A percentile compares a stretch with the other conserved stretches of the same genome.
phyloP scores from a whole-genome alignment of 345 rosid species.

The Viola odorata region DNA sequence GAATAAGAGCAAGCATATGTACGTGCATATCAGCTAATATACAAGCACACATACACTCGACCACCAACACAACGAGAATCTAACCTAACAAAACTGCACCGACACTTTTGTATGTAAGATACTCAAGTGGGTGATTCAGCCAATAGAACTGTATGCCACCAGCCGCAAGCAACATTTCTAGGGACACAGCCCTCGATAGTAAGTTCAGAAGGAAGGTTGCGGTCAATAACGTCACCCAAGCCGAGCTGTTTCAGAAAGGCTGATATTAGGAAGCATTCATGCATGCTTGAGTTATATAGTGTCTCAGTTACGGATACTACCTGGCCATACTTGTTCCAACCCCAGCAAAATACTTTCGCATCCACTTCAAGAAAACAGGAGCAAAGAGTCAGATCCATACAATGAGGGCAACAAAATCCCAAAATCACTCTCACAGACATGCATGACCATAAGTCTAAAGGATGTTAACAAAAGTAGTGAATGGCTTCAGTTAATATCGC shows the following conservation, averaged over 20 bases:
- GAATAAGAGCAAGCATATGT: constrained; percentile 26
- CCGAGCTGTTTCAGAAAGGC: constrained; percentile 67
- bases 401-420: background rate
- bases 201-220: constrained; percentile 71
- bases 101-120: constrained; percentile 9
- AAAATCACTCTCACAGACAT: background rate
- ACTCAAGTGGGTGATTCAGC: constrained; percentile 53
- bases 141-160: constrained; percentile 98
- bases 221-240: constrained; percentile 77
- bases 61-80: constrained; percentile 18
- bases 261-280: constrained; percentile 1
- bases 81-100: constrained; percentile 62
- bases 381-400: background rate
- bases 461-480: too few relatives aligned
- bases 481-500: too few relatives aligned
- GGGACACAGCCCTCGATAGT: constrained; percentile 54
- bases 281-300: background rate
- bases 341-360: constrained; percentile 83
- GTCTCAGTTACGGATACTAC: constrained; percentile 28
- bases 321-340: constrained; percentile 99
- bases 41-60: constrained; percentile 18
- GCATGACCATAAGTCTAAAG: background rate
- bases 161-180: constrained; percentile 73
- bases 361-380: constrained; percentile 50
- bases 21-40: constrained; percentile 13